These are phyloP conservation scores for Aotearoamyces nothofagi DNA, from an alignment of 2,329 filamentous ascomycete genomes.

Conservation along the genomic window DNA sequence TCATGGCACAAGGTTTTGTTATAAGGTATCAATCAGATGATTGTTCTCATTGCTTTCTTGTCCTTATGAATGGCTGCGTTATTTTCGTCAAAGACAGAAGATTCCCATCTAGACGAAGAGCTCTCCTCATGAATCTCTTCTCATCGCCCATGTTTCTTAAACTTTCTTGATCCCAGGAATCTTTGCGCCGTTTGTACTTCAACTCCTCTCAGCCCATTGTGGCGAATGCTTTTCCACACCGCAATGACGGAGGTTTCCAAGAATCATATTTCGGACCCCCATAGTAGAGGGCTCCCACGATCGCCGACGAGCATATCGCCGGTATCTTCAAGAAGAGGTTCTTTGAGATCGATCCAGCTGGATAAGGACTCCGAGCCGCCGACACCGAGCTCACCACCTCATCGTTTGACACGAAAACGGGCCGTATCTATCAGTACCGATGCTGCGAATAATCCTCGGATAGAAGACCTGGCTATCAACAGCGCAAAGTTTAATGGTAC, in stretches of 20 bases:
- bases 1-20: not conserved
- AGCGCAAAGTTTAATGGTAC: constrained; percentile 12
- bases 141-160: not conserved
- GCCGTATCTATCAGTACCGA: constrained; percentile 17
- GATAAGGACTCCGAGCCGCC: constrained; percentile 12
- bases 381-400: constrained; percentile 12
- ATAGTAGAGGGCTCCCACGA: not conserved
- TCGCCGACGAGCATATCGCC: not conserved
- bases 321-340: constrained; percentile 6
- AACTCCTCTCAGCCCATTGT: no score
- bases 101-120: not conserved
- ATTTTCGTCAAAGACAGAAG: no score
- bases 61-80: not conserved
- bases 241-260: not conserved
- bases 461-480: constrained; percentile 14
- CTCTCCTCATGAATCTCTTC: not conserved
- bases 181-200: not conserved
- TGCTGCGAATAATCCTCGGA: constrained; percentile 14
- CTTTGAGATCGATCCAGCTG: constrained; percentile 10
- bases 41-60: not conserved
- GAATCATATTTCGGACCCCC: not conserved
- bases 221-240: not conserved
- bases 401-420: constrained; percentile 18
- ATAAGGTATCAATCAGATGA: not conserved
- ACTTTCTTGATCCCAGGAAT: not conserved